Base-by-base conservation (phyloP, 495 filamentous ascomycete species). In the Xanthoparmelia taractica region DNA sequence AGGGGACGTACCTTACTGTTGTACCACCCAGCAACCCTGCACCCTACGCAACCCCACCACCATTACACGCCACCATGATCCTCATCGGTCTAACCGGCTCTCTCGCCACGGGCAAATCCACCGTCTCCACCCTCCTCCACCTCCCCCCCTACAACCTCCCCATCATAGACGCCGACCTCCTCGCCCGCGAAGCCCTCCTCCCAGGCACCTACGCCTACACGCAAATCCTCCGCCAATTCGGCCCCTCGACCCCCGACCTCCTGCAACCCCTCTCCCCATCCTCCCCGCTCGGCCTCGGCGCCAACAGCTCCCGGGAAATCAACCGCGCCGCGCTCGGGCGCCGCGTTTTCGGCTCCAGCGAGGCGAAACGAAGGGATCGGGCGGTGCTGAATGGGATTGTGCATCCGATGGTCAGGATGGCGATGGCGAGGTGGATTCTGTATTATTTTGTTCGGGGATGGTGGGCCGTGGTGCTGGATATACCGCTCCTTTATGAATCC, bases 71-170 rank as follows among this genome's bases (percentile, higher is more conserved):
- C 33, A 63, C 8, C 57, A 98, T 98, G 95, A 84, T 98, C 60
- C 83, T 98, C 69, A 90, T 98, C 71, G 94, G 94, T 67, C 86
- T 98, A 34, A 98, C 94, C 41, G 94, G 94, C 76, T 96, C 92
- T 64, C 96, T 98, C 73, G 93, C 94, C 41, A 97, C 95, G 5
- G 94, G 95, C 72, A 98, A 98, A 84, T 95, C 92, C 40, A 98
- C 95, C 66, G 93, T 96, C 66, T 96, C 94, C 45, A 72, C 78
- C 61, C 77, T 96, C 68, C 91, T 98, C 73, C 82, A 85, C 60
- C 76, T 80, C 0, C 80, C 90, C 0, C 92, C 92, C 15, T 87
- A 97, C 80, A 83, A 82, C 68, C 84, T 97, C 71, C 93, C 94
- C 72, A 83, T 97, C 71, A 89, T 98, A 80, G 94, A 98, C 77